phyloP scores from a whole-genome alignment of 1,284 basidiomycete genomes.

The Salmacisia buchloeana region DNA sequence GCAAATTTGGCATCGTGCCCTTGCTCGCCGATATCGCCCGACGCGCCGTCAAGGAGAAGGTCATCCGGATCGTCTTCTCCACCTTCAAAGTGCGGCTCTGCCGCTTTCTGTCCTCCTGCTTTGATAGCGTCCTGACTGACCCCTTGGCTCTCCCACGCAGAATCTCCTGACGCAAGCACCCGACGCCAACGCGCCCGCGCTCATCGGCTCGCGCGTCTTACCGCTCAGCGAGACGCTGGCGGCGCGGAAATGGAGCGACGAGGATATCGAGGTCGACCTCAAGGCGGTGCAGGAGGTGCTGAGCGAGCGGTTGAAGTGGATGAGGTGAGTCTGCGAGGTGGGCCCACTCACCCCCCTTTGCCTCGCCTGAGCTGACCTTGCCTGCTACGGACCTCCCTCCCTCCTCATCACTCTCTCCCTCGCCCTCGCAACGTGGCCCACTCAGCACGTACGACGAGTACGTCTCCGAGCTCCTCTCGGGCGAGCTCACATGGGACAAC shows the following conservation, averaged over 20 bases:
- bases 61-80: constrained; percentile 87
- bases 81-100: constrained; percentile 76
- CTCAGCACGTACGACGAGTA: constrained; percentile 48
- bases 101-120: background rate
- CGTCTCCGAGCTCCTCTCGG: constrained; percentile 78
- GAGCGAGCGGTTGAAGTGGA: constrained; percentile 70
- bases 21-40: constrained; percentile 79
- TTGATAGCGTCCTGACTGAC: background rate
- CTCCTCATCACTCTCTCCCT: no score
- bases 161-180: constrained; percentile 81
- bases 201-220: constrained; percentile 81
- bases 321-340: constrained; percentile 63
- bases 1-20: constrained; percentile 84
- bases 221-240: constrained; percentile 79
- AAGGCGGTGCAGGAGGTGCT: constrained; percentile 78
- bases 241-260: constrained; percentile 85
- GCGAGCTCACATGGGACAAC: constrained; percentile 79
- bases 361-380: no score
- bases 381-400: no score
- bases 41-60: constrained; percentile 91
- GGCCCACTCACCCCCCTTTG: no score
- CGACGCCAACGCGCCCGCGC: constrained; percentile 75
- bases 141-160: constrained; percentile 52
- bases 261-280: constrained; percentile 79
- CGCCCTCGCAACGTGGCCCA: no score